Evolutionary conservation across 768 basidiomycete species (phyloP).

Genomic region (Psilocybe subaeruginosa): DNA sequence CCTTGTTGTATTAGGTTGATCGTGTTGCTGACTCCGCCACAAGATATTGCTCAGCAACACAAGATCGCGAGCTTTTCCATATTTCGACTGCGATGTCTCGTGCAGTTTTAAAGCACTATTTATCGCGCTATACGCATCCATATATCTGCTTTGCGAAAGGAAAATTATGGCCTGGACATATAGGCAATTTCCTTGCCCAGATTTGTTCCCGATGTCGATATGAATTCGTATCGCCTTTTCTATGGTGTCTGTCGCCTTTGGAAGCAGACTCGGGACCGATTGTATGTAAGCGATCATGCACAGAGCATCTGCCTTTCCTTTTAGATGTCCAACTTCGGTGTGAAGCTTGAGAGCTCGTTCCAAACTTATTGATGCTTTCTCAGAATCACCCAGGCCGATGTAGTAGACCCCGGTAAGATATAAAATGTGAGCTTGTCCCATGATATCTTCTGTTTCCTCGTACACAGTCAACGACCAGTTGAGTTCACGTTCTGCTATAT

Average conservation of each 20-base stretch:
- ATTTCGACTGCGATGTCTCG: slow-evolving; percentile 10
- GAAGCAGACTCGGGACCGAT: slow-evolving; percentile 3
- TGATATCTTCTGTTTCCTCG: too few relatives aligned
- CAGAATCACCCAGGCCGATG: slow-evolving; percentile 11
- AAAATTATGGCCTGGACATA: slow-evolving; percentile 28
- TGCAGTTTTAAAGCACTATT: slow-evolving; percentile 24
- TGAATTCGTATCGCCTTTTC: slow-evolving; percentile 20
- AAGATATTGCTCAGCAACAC: slow-evolving; percentile 26
- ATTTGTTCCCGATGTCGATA: slow-evolving; percentile 8
- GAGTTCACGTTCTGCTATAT: too few relatives aligned
- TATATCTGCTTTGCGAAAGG: slow-evolving; percentile 21
- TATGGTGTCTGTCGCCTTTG: slow-evolving; percentile 9
- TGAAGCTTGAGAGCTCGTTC: slow-evolving; percentile 11
- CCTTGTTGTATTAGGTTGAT: neutral
- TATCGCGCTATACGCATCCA: slow-evolving; percentile 23
- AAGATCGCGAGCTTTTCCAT: slow-evolving; percentile 20
- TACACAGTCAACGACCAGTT: too few relatives aligned
- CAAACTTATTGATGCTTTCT: slow-evolving; percentile 16
- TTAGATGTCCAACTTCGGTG: slow-evolving; percentile 7
- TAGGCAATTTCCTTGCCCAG: slow-evolving; percentile 29
- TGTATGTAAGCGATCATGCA: slow-evolving; percentile 3
- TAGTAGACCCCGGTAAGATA: slow-evolving; percentile 18
- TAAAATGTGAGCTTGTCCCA: slow-evolving; percentile 16
- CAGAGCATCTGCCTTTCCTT: slow-evolving; percentile 18
- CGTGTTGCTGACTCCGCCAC: slow-evolving; percentile 12